Conservation (phyloP, 2,329 filamentous ascomycete genomes). For the Dryadomyces quercus-mongolicae region DNA sequence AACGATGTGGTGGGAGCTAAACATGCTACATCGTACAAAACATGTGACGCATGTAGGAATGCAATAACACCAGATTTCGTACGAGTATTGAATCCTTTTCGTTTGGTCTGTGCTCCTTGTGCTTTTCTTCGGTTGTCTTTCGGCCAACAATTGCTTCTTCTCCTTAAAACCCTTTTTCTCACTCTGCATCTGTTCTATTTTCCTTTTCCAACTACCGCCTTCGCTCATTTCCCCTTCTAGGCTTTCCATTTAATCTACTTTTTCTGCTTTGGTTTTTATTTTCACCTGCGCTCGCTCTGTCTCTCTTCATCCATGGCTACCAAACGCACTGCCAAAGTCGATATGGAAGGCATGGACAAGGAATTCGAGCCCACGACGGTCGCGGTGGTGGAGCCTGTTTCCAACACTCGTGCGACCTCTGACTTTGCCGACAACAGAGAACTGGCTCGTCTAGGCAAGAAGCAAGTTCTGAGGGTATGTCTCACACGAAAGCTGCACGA, state of each 20-base stretch:
- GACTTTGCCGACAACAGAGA: conserved; percentile 17
- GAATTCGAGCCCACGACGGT: too few species aligned
- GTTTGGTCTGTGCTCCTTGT: neutral
- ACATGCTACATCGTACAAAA: too few species aligned
- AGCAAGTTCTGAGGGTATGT: conserved; percentile 8
- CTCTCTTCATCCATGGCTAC: neutral
- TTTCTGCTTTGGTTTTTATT: neutral
- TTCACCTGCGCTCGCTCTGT: neutral
- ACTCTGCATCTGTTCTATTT: too few species aligned
- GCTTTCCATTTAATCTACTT: neutral
- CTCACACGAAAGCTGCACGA: neutral
- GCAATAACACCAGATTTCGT: too few species aligned
- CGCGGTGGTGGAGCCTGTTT: too few species aligned
- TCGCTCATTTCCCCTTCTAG: too few species aligned
- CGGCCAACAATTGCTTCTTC: neutral
- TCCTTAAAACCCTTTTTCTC: too few species aligned
- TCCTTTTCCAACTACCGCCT: too few species aligned
- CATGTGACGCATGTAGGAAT: too few species aligned
- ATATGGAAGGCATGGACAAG: neutral
- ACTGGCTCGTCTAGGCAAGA: conserved; percentile 14
- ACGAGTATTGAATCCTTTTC: too few species aligned
- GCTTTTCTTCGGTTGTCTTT: neutral
- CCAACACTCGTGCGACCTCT: neutral
- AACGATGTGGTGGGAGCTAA: too few species aligned
- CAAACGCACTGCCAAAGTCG: neutral